A percentile compares a stretch with the other conserved stretches of the same genome.
Conservation (phyloP, 148 eudicot species). For the Drosera capensis region DNA sequence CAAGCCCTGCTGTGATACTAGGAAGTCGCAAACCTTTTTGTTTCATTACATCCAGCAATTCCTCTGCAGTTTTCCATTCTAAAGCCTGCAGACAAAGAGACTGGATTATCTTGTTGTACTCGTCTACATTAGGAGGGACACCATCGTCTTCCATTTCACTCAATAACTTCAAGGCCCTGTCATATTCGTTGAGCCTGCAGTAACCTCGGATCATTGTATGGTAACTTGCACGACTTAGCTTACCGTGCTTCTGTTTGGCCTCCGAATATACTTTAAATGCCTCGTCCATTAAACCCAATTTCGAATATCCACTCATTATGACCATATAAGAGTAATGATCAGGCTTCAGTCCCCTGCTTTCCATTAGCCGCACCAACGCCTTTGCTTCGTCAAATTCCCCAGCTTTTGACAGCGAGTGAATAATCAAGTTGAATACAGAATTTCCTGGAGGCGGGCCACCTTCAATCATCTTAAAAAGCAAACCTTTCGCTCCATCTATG, state of each 20-base stretch:
- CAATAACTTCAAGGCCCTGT: slow-evolving; percentile 54
- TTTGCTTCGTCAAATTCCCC: slow-evolving; percentile 60
- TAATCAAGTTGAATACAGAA: slow-evolving; percentile 41
- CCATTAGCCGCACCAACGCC: slow-evolving; percentile 43
- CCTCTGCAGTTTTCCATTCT: slow-evolving; percentile 78
- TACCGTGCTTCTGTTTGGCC: slow-evolving; percentile 53
- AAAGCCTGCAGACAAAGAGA: slow-evolving; percentile 79
- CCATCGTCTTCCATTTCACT: slow-evolving; percentile 60
- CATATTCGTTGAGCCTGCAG: slow-evolving; percentile 66
- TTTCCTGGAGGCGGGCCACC: slow-evolving; percentile 84
- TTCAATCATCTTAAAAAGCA: slow-evolving; percentile 59
- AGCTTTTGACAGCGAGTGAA: slow-evolving; percentile 37
- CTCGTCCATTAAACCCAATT: slow-evolving; percentile 62
- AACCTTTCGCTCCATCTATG: slow-evolving; percentile 39
- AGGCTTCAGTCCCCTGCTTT: slow-evolving; percentile 68
- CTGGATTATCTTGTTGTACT: slow-evolving; percentile 70
- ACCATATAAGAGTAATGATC: slow-evolving; percentile 73
- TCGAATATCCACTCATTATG: slow-evolving; percentile 63
- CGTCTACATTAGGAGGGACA: slow-evolving; percentile 55
- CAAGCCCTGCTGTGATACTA: slow-evolving; percentile 49
- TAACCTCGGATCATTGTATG: slow-evolving; percentile 70
- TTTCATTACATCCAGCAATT: slow-evolving; percentile 55
- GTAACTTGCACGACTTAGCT: slow-evolving; percentile 49
- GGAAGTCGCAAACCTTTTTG: slow-evolving; percentile 52
- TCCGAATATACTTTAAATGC: slow-evolving; percentile 55